Evolutionary conservation across 2,329 filamentous ascomycete genomes (phyloP), one percentile per base, ranked within the genome.

Genomic region (Microcyclosporella mali): DNA sequence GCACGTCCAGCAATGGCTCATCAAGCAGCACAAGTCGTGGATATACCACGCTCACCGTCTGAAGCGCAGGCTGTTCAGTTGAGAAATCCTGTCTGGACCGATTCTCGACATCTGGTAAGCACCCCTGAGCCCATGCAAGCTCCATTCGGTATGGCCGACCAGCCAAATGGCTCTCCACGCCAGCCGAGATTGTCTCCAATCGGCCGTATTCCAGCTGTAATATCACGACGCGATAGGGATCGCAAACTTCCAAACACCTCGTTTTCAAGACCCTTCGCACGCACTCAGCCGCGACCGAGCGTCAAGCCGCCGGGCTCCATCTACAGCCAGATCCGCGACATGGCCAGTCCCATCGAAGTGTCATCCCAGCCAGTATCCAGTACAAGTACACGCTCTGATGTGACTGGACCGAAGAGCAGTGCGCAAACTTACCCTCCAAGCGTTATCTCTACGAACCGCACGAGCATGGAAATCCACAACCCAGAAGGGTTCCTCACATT

Each of bases 131-230:
- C 37, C 8, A 14, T 25, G 11, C 35, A 45, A 21, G 36, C 33
- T 6, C 40, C 60, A 15, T 56, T 65, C 15, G 49, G 47, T 3
- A 55, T 59, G 27, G 65, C 66, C 6, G 55, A 58, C 29, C 68
- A 46, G 34, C 27, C 29, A 14, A 79, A 51, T 14, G 46, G 41
- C 21, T 55, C 57, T 16, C 50, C 56, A 6, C 41, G 51, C 21
- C 53, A 55, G 29, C 52, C 56, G 17, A 49, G 88, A 43, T 70
- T 94, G 14, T 79, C 82, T 19, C 87, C 90, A 53, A 81, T 95
- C 35, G 89, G 88, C 7, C 79, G 89, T 12, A 95, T 95, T 39
- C 89, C 89, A 7, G 81, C 81, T 56, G 87, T 95, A 3, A 73
- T 90, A 21, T 86, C 79, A 34, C 80, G 76, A 38, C 68, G 71